These are phyloP conservation scores for Starmera quercuum DNA, from an alignment of 805 yeast genomes.

Conservation along the genomic window DNA sequence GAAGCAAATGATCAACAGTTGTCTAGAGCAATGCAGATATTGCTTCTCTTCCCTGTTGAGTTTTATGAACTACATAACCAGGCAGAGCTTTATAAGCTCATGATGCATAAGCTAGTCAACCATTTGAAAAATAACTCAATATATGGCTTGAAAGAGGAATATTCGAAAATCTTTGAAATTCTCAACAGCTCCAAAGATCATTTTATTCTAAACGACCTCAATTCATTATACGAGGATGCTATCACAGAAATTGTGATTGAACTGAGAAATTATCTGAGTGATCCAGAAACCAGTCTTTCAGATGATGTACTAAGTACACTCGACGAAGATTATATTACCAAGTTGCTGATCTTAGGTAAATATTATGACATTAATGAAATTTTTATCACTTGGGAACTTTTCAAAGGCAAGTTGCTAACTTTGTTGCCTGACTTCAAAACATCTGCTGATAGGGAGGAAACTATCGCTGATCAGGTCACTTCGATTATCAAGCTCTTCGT, in stretches of 20 bases:
- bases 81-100: conserved; percentile 4
- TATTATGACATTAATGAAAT: conserved; percentile 6
- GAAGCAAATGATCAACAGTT: conserved; percentile 7
- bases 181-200: conserved; percentile 3
- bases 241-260: conserved; percentile 10
- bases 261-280: conserved; percentile 7
- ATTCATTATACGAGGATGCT: conserved; percentile 3
- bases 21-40: conserved; percentile 11
- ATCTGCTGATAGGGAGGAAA: not conserved
- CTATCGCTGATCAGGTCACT: not conserved
- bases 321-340: conserved; percentile 11
- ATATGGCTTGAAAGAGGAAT: conserved; percentile 7
- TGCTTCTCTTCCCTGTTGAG: conserved; percentile 9
- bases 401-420: conserved; percentile 7
- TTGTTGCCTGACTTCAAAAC: conserved; percentile 3
- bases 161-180: conserved; percentile 3
- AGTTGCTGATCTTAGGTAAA: conserved; percentile 12
- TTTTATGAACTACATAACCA: conserved; percentile 17
- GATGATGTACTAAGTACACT: conserved; percentile 6
- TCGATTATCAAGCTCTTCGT: conserved; percentile 10
- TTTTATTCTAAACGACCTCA: conserved; percentile 6
- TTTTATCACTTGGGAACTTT: conserved; percentile 4
- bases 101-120: conserved; percentile 8
- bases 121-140: conserved; percentile 14
- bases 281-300: conserved; percentile 6